Evolutionary conservation across 1,284 basidiomycete species (phyloP).

Genomic region (Moesziomyces parantarcticus): DNA sequence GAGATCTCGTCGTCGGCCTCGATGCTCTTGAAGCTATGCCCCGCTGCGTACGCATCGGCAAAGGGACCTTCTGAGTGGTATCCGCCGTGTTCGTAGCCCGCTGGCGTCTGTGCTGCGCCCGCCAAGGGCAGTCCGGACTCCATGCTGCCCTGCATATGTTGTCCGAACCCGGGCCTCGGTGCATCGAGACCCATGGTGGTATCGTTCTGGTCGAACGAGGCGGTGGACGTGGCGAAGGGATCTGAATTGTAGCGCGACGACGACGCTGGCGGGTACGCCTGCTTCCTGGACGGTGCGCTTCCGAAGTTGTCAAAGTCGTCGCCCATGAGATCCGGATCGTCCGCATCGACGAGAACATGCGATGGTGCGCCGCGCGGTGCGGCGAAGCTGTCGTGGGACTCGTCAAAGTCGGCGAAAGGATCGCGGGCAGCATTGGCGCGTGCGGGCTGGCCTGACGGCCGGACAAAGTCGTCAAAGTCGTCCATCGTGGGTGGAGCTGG

Average conservation of each 20-base stretch:
- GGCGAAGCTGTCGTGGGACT: constrained; percentile 36
- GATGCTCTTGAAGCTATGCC: constrained; percentile 59
- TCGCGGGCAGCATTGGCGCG: constrained; percentile 5
- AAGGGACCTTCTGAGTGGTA: constrained; percentile 47
- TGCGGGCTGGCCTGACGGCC: constrained; percentile 8
- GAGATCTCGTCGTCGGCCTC: constrained; percentile 64
- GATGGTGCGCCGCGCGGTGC: constrained; percentile 19
- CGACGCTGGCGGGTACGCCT: constrained; percentile 30
- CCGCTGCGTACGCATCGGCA: constrained; percentile 52
- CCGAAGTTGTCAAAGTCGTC: constrained; percentile 48
- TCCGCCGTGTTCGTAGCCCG: constrained; percentile 39
- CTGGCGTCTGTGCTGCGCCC: constrained; percentile 42
- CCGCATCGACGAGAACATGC: constrained; percentile 63
- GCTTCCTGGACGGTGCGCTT: constrained; percentile 14
- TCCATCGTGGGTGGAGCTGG: constrained; percentile 48
- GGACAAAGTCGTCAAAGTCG: constrained; percentile 62
- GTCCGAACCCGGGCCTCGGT: constrained; percentile 30
- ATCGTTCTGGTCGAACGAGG: constrained; percentile 36
- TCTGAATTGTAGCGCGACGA: constrained; percentile 13
- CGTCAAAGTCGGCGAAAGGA: constrained; percentile 33
- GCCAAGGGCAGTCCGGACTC: constrained; percentile 56
- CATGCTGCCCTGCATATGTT: constrained; percentile 37
- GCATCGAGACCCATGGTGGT: constrained; percentile 46
- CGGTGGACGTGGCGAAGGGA: constrained; percentile 31
- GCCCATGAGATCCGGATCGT: constrained; percentile 62